Evolutionary conservation across 2,329 filamentous ascomycete species (phyloP).

Genomic region (Calonectria pseudoturangicola): DNA sequence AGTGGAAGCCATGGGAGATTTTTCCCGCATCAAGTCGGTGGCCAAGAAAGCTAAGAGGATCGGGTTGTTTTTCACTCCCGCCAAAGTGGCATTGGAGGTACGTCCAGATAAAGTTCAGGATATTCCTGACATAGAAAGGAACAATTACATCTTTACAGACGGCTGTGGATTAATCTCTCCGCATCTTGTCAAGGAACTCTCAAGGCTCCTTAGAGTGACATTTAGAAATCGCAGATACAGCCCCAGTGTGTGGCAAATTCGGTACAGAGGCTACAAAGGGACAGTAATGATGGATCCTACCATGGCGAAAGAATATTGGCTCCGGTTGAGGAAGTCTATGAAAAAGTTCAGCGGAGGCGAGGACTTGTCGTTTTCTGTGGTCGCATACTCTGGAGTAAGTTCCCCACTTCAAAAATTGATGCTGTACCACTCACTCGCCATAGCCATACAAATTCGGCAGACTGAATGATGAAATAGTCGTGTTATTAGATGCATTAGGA

Average conservation of each 20-base stretch:
- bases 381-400: slow-evolving; percentile 63
- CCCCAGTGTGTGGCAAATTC: slow-evolving; percentile 60
- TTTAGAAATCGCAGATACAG: slow-evolving; percentile 16
- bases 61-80: slow-evolving; percentile 5
- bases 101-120: not conserved
- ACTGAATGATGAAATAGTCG: slow-evolving; percentile 65
- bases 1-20: not conserved
- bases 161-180: slow-evolving; percentile 12
- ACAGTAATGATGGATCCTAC: slow-evolving; percentile 62
- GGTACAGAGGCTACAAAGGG: slow-evolving; percentile 65
- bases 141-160: not conserved
- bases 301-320: slow-evolving; percentile 46
- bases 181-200: not conserved
- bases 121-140: slow-evolving; percentile 13
- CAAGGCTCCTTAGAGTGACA: slow-evolving; percentile 2
- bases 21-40: not conserved
- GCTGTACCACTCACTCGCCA: slow-evolving; percentile 47
- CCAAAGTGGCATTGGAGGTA: not conserved
- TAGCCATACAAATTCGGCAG: slow-evolving; percentile 60
- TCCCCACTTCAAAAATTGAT: not conserved
- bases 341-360: slow-evolving; percentile 63
- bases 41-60: slow-evolving; percentile 21
- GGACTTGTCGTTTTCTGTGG: slow-evolving; percentile 61
- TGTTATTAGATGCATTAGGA: slow-evolving; percentile 56
- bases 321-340: slow-evolving; percentile 61